A percentile compares a stretch with the other conserved stretches of the same genome.
Evolutionary conservation across 495 filamentous ascomycete species (phyloP).

Genomic region (Xylaria scruposa): DNA sequence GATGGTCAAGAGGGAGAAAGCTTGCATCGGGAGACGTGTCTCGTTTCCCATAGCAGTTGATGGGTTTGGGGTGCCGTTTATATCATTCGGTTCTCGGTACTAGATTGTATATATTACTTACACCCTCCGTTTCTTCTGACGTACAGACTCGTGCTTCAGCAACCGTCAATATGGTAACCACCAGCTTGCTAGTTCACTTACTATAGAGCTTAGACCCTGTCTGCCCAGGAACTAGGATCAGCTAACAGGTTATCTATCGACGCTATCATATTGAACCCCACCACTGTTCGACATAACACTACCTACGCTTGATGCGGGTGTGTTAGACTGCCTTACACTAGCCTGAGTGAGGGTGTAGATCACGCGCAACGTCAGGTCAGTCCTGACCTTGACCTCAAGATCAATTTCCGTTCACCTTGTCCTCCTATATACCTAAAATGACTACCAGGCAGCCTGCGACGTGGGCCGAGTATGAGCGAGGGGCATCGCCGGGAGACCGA

Average conservation of each 20-base stretch:
- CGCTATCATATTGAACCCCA: constrained; percentile 10
- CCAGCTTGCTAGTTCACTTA: no score
- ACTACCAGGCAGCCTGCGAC: constrained; percentile 53
- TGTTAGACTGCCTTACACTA: background rate
- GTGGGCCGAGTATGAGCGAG: constrained; percentile 58
- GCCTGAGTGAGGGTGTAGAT: background rate
- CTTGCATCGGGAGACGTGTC: background rate
- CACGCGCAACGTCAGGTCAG: constrained; percentile 1
- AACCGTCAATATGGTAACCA: background rate
- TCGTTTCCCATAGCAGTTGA: background rate
- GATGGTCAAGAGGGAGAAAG: background rate
- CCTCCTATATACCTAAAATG: constrained; percentile 25
- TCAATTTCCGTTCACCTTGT: background rate
- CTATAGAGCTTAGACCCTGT: constrained; percentile 6
- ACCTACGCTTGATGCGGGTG: no score
- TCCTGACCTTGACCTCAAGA: background rate
- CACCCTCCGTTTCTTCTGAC: background rate
- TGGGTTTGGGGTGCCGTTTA: background rate
- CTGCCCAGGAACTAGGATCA: background rate
- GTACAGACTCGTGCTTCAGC: background rate
- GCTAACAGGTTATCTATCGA: background rate
- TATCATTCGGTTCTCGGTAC: background rate
- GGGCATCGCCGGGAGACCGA: constrained; percentile 39
- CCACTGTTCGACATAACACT: background rate
- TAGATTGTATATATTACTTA: background rate